phyloP scores from a whole-genome alignment of 2,329 filamentous ascomycete species.

The Pseudofabraea citricarpa region DNA sequence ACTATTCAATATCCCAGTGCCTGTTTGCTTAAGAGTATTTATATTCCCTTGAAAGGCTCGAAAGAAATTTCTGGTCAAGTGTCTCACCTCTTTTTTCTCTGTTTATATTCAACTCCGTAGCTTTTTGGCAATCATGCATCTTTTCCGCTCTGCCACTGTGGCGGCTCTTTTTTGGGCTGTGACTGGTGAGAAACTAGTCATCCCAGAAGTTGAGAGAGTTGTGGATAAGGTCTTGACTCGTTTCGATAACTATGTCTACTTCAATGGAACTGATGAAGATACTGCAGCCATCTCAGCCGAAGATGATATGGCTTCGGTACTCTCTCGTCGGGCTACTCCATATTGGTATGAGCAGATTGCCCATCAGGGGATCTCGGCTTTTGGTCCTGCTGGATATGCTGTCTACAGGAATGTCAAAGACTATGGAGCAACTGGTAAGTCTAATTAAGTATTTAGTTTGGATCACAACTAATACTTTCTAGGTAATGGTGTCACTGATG shows the following conservation, averaged over 20 bases:
- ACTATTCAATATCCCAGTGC: too few relatives aligned
- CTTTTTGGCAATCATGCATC: background rate
- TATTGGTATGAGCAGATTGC: constrained; percentile 20
- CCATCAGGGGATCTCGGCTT: constrained; percentile 17
- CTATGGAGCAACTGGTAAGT: constrained; percentile 10
- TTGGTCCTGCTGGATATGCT: constrained; percentile 12
- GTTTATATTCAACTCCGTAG: background rate
- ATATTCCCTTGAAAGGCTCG: background rate
- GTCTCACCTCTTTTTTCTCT: background rate
- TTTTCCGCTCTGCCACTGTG: background rate
- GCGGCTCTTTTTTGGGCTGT: background rate
- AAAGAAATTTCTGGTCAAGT: background rate
- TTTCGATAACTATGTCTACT: background rate
- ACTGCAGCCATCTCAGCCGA: background rate
- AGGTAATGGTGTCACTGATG: constrained; percentile 63
- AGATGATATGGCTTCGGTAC: background rate
- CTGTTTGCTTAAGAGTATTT: background rate
- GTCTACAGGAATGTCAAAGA: constrained; percentile 18
- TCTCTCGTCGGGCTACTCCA: constrained; percentile 1
- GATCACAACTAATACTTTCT: background rate
- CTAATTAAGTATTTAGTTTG: constrained; percentile 8
- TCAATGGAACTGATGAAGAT: background rate
- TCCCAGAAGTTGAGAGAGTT: constrained; percentile 2
- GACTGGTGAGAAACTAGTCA: background rate
- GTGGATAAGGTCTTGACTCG: background rate